phyloP scores from a whole-genome alignment of 768 basidiomycete species.

The Suillus spraguei region DNA sequence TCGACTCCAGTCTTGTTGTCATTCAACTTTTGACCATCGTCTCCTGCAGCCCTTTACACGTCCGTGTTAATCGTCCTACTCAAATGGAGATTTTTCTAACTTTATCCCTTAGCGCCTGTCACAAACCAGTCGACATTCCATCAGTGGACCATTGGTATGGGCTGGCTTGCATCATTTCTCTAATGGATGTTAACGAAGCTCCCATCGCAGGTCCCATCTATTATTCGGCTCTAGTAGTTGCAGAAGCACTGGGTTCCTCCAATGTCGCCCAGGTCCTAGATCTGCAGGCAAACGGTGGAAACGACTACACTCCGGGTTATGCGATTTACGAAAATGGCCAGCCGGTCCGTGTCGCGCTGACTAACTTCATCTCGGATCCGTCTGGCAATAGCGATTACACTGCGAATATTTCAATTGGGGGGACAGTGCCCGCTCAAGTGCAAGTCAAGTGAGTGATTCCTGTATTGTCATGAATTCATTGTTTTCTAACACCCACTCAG shows the following conservation, averaged over 20 bases:
- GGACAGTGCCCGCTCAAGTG: slow-evolving; percentile 48
- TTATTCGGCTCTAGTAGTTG: slow-evolving; percentile 70
- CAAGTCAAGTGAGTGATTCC: slow-evolving; percentile 49
- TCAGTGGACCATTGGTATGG: slow-evolving; percentile 64
- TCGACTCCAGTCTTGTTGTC: not conserved
- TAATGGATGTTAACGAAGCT: not conserved
- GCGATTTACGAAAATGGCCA: slow-evolving; percentile 74
- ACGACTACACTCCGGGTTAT: slow-evolving; percentile 56
- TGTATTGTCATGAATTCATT: not conserved
- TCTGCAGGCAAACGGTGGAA: slow-evolving; percentile 52
- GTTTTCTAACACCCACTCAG: slow-evolving; percentile 28
- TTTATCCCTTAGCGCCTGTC: slow-evolving; percentile 45
- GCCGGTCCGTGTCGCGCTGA: slow-evolving; percentile 62
- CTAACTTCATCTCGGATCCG: slow-evolving; percentile 72
- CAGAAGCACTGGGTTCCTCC: slow-evolving; percentile 70
- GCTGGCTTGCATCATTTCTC: not conserved
- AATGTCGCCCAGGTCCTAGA: slow-evolving; percentile 70
- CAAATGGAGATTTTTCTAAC: not conserved
- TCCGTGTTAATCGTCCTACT: slow-evolving; percentile 14
- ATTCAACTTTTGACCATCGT: slow-evolving; percentile 4
- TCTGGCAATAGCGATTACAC: slow-evolving; percentile 56
- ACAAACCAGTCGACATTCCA: slow-evolving; percentile 57
- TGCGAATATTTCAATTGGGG: slow-evolving; percentile 51
- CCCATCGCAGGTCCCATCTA: slow-evolving; percentile 50
- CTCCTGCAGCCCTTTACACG: slow-evolving; percentile 40